Conservation (phyloP, 1,139 yeast species). For the Debaryomyces coudertii region DNA sequence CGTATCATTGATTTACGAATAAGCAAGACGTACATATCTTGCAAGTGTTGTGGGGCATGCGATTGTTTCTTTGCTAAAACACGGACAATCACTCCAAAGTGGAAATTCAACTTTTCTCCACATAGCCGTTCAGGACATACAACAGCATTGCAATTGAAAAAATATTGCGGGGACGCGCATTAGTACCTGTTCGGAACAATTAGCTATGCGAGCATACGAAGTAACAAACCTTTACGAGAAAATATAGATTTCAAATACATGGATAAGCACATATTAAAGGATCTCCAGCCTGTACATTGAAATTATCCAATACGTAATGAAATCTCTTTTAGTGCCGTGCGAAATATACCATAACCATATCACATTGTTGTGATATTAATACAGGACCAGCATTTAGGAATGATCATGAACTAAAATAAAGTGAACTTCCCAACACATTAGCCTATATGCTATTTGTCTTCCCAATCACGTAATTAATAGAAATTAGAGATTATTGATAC, state of each 20-base stretch:
- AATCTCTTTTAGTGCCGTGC: neutral
- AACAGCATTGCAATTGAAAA: conserved; percentile 1
- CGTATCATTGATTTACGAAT: conserved; percentile 4
- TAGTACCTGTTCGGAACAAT: neutral
- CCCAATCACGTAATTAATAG: conserved; percentile 2
- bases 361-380: neutral
- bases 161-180: conserved; percentile 2
- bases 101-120: neutral
- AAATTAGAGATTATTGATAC: neutral
- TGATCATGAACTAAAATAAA: neutral
- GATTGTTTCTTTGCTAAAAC: neutral
- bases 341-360: neutral
- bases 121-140: conserved; percentile 3
- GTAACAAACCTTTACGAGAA: neutral
- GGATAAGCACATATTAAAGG: neutral
- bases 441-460: too few species aligned
- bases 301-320: neutral
- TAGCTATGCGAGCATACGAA: neutral
- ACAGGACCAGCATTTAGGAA: neutral
- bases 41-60: neutral
- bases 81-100: neutral
- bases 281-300: neutral
- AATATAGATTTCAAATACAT: neutral
- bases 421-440: too few species aligned
- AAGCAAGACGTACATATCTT: neutral